Conservation (phyloP, 257 asterid genomes). For the Gentiana macrophylla region DNA sequence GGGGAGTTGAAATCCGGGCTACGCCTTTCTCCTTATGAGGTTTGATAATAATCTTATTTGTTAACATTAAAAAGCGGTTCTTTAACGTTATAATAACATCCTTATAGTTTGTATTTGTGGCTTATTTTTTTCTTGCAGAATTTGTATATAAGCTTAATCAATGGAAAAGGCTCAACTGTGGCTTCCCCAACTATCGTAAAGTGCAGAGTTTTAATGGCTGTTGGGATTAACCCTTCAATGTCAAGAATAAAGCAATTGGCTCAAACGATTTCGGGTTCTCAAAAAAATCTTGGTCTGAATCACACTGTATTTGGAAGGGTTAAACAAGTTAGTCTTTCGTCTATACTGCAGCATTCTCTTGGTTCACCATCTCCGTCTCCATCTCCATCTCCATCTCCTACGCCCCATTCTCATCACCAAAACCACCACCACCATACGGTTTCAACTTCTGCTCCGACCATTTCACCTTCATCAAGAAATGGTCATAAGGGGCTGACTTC, state of each 20-base stretch:
- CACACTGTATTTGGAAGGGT: conserved; percentile 90
- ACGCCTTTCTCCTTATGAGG: conserved; percentile 74
- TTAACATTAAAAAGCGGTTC: neutral
- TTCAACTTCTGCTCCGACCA: conserved; percentile 35
- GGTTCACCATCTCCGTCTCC: conserved; percentile 31
- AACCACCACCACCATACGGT: conserved; percentile 36
- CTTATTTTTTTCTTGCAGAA: conserved; percentile 45
- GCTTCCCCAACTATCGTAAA: conserved; percentile 60
- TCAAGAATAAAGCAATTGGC: conserved; percentile 89
- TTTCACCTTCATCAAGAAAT: conserved; percentile 55
- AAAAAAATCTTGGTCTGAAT: conserved; percentile 84
- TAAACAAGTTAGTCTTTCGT: conserved; percentile 91
- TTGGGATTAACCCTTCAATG: conserved; percentile 57
- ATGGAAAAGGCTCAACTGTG: conserved; percentile 73
- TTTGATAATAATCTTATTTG: conserved; percentile 9
- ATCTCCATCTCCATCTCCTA: conserved; percentile 47
- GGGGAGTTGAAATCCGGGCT: conserved; percentile 71
- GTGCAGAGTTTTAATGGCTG: conserved; percentile 64
- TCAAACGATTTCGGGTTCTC: conserved; percentile 63
- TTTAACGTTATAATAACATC: neutral
- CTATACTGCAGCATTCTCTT: conserved; percentile 52
- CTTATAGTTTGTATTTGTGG: neutral
- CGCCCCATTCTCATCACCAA: conserved; percentile 29
- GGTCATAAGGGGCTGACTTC: conserved; percentile 23
- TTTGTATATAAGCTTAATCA: conserved; percentile 63